Evolutionary conservation across 495 filamentous ascomycete genomes (phyloP), one percentile per base, ranked within the genome.

Genomic region (Saxophila tyrrhenica): DNA sequence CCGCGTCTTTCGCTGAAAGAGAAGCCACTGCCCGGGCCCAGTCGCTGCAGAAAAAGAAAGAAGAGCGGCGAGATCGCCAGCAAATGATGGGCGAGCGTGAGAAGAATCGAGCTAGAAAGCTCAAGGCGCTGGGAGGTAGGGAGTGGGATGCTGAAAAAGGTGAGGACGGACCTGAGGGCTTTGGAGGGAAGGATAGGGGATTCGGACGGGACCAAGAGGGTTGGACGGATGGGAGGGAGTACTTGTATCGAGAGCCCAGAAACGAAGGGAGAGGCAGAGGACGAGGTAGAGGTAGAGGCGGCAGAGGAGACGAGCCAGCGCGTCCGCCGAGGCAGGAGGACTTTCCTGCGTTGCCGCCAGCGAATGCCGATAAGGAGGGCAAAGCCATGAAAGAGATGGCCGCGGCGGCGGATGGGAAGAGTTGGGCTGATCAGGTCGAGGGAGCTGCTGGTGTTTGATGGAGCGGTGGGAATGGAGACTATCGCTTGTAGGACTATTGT

Each of bases 141-240:
- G 86, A 89, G 65, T 90, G 86, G 86, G 86, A 90, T 70, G 74
- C 75, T 16, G 77, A 82, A 57, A 89, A 90, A 65, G 75, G 75
- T 21, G 83, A 87, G 57, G 78, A 80, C 17, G 76, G 41, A 48
- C 7, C 7, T 13, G 29, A 13, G 7, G 13, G 13, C 5, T 35
- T 35, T 35, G 58, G 54, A 3, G 59, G 55, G 22, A 53, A 55
- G 3, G 48, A 42, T 38, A 56, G 59, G 11, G 54, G 50, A 13
- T 62, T 55, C 35, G 56, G 45, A 15, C 41, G 60, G 8, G 60
- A 62, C 39, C 35, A 51, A 51, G 35, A 57, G 39, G 53, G 42
- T 11, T 59, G 52, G 16, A 52, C 21, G 29, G 60, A 62, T 51
- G 60, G 60, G 20, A 43, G 56, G 42, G 60, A 62, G 52, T 62